Evolutionary conservation across 129 eudicot species (phyloP).

Genomic region (Apium graveolens): DNA sequence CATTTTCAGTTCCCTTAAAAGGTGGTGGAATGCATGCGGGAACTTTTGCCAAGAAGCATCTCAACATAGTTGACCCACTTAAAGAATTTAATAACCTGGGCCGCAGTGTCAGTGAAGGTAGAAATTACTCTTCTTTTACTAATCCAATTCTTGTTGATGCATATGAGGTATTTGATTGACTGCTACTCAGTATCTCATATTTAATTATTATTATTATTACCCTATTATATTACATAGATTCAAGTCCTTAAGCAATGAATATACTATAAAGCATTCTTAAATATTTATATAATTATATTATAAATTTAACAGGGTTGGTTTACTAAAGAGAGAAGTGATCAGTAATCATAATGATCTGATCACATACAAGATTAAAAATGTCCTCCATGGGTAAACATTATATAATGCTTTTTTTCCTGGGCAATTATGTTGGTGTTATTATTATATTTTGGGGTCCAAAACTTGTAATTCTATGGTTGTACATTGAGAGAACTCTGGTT

Average conservation of each 20-base stretch:
- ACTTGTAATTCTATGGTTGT: not conserved
- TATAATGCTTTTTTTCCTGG: not conserved
- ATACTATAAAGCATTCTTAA: not conserved
- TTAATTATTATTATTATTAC: not conserved
- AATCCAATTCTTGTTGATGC: not conserved
- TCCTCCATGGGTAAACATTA: not conserved
- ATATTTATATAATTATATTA: no score
- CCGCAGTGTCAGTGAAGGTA: conserved; percentile 92
- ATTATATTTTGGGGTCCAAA: not conserved
- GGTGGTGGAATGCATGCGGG: conserved; percentile 24
- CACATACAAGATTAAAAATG: not conserved
- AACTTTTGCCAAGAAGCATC: conserved; percentile 51
- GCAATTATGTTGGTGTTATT: not conserved
- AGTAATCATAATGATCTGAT: not conserved
- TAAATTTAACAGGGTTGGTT: no score
- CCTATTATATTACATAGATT: not conserved
- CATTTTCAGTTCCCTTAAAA: conserved; percentile 56
- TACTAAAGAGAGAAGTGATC: not conserved
- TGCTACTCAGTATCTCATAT: no score
- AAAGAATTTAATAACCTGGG: conserved; percentile 83
- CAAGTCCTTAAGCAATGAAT: not conserved
- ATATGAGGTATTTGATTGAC: not conserved
- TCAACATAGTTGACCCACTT: conserved; percentile 84
- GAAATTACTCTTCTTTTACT: conserved; percentile 1
- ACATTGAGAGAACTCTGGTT: not conserved